Base-by-base conservation (phyloP, 2,329 filamentous ascomycete genomes). In the Aspergillus udagawae region DNA sequence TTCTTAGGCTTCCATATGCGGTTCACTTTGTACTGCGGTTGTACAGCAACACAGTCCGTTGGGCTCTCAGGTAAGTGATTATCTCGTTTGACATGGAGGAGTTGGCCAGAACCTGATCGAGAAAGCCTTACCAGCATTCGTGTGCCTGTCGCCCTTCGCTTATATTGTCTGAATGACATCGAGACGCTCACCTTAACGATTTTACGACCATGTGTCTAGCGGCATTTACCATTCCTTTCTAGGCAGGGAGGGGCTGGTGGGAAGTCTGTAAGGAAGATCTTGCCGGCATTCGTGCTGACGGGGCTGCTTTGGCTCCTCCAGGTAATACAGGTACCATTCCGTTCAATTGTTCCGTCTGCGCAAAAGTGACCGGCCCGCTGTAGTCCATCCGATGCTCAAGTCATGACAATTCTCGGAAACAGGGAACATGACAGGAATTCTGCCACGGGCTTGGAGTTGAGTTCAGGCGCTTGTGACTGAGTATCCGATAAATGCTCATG, bases 401-500 rank as follows among this genome's bases (percentile, higher is more conserved):
- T 14, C 29, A 32, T 32, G 10, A 10, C 12, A 52, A 21, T 58
- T 58, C 69, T 10, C 50, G 57, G 6, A 56, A 52, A 41, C 28
- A 50, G 17, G 51, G 52, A 1, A 29, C 60, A 9, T 60, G 56
- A 53, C 23, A 50, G 14, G 62, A 59, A 8, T 64, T 61, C 49
- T 32, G 56, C 8, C 20, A 49, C 14, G 63, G 63, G 14, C 41
- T 65, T 10, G 20, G 57, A 4, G 42, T 48, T 21, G 63, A 54
- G 1, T 65, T 27, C 12, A 4, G 3, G 69, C 62, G 0, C 42
- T 70, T 4, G 67, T 63, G 0, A 35, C 64, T 14, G 42, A 48
- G 12, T 65, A 60, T 32, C 69, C 68, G 0, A 65, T 54, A 3
- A 60, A 68, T 55, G 61, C 58, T 0, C 47, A 62, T n/a, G 63